phyloP scores from a whole-genome alignment of 306 rosid species.

The Begonia fuchsioides region DNA sequence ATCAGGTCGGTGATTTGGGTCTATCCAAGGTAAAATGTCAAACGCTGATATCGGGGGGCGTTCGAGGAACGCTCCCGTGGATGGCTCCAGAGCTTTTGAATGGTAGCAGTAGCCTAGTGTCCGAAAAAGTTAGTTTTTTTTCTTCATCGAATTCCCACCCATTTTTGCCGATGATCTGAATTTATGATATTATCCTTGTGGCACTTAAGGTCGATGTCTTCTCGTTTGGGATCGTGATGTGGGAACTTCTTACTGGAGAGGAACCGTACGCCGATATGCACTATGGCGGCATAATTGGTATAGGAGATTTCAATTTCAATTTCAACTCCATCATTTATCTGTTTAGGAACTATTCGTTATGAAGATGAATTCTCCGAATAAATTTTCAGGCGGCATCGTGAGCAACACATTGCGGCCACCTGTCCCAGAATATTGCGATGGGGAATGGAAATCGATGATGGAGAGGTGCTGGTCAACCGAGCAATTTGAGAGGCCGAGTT shows the following conservation, averaged over 20 bases:
- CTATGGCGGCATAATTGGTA: slow-evolving; percentile 88
- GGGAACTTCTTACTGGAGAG: slow-evolving; percentile 87
- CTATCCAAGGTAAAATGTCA: slow-evolving; percentile 87
- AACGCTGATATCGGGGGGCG: slow-evolving; percentile 80
- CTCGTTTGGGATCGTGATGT: slow-evolving; percentile 69
- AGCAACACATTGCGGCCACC: slow-evolving; percentile 80
- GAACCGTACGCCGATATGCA: slow-evolving; percentile 85
- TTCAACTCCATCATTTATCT: not conserved
- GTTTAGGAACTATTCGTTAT: no score
- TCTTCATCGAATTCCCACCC: not conserved
- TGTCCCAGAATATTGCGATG: slow-evolving; percentile 55
- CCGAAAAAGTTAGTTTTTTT: slow-evolving; percentile 66
- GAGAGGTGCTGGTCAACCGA: slow-evolving; percentile 86
- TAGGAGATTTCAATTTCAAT: no score
- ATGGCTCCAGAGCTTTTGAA: slow-evolving; percentile 92
- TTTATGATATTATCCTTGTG: no score
- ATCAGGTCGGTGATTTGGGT: slow-evolving; percentile 87
- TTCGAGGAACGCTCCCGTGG: slow-evolving; percentile 92
- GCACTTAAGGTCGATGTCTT: slow-evolving; percentile 86
- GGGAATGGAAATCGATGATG: slow-evolving; percentile 67
- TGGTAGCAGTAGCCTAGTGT: slow-evolving; percentile 85
- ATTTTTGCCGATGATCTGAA: no score
- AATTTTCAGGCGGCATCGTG: slow-evolving; percentile 75
- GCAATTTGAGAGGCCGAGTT: slow-evolving; percentile 70
- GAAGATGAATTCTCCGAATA: not conserved